Evolutionary conservation across 768 basidiomycete species (phyloP), one percentile per base, ranked within the genome.

Genomic region (Hydnomerulius pinastri): DNA sequence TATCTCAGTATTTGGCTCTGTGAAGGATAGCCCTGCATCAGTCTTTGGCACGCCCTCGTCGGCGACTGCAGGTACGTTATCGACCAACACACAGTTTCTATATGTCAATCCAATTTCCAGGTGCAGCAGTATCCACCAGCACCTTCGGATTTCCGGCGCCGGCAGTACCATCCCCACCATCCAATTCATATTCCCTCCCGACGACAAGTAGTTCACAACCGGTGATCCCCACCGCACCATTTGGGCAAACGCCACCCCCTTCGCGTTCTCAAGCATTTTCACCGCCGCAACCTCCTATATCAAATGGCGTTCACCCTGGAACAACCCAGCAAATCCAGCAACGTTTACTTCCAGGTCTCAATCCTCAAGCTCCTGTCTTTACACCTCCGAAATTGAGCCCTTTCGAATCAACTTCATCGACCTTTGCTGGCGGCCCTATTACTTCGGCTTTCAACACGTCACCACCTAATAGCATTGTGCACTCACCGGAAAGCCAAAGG

Each of bases 331-430:
- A 46, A 15, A 38, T 4, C 30, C 56, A 28, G 61, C 53, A 48
- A 10, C 25, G 11, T 49, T 45, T 4, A 21, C 50, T 32, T 18
- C 47, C 13, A 56, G 45, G 43, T 28, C 56, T 67, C 13, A 55
- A 61, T n/a, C 59, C 57, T 30, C 51, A 56, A 24, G 66, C 57
- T 6, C 43, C 56, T 4, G 50, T 8, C 0, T 68, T 63, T 33
- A 44, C 43, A 23, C 63, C 36, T 29, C 23, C 51, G 2, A 41
- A 42, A 44, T 15, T 36, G 12, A 51, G 15, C 28, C 27, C 15
- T 21, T 33, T 33, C 12, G 2, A 48, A 18, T 40, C 52, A 4
- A 20, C 33, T 25, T 20, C 41, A 38, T 0, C 41, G 21, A 13
- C 20, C 18, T 39, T 37, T 7, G 15, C 38, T 25, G 35, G 27